Evolutionary conservation across 306 rosid species (phyloP), one percentile per base, ranked within the genome.

Genomic region (Nissolia schottii): DNA sequence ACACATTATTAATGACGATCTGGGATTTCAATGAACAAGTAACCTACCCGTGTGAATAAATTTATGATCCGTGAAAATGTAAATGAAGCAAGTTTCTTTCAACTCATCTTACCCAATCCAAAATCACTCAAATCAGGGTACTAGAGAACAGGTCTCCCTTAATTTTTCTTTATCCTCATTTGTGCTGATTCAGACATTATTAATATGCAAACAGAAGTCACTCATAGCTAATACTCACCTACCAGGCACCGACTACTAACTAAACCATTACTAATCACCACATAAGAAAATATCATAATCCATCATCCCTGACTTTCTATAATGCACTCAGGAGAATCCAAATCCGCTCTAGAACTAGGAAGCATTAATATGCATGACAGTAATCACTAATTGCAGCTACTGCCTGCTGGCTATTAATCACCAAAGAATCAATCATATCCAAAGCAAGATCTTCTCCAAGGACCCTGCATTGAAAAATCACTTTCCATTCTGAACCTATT

Each of bases 11-110:
- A 53, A 35, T 65, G 61, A 49, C 55, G 73, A 55, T 64, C 64
- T 25, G 71, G 53, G 41, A 58, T 67, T 79, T 73, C 66, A 59
- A 79, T 55, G 69, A 73, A 67, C 49, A 29, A 34, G 64, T 62
- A 50, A 50, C 37, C 35, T 1, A 35, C 35, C 76, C 56, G 46
- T 24, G 81, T 51, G 74, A 60, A 67, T 35, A 32, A 51, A 60
- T 27, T 70, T 54, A 32, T 62, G 15, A 73, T 45, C 28, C 35
- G 37, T 53, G 19, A 4, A 23, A n/a, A 31, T 29, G 41, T 15
- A 32, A 66, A 67, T 27, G 8, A 20, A 70, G 19, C 45, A 38
- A 50, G 27, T 41, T 70, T 50, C 51, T 18, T n/a, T 43, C 59
- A 37, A 48, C 28, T 68, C 63, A 16, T 23, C 14, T 32, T 22